Percentiles rank a stretch among this genome's conserved stretches.
phyloP scores from a whole-genome alignment of 2,329 filamentous ascomycete genomes.

The Cryphonectria carpinicola region DNA sequence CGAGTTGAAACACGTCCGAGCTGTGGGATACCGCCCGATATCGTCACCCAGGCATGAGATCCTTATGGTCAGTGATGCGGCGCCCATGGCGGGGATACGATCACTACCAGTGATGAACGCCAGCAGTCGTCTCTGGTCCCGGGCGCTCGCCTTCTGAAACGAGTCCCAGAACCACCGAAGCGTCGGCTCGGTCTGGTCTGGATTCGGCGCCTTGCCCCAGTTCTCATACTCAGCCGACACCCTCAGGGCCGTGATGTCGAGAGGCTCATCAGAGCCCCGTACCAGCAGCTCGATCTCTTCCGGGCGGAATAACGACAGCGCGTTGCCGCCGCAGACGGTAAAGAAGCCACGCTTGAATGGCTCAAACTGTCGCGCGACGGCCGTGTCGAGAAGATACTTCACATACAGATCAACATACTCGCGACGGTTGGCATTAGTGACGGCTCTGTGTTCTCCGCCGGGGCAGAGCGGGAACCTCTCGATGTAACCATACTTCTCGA shows the following conservation, averaged over 20 bases:
- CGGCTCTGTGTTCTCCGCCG: conserved; percentile 72
- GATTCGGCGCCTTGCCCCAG: conserved; percentile 61
- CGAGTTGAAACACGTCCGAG: conserved; percentile 90
- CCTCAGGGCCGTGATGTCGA: conserved; percentile 76
- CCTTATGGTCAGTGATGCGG: conserved; percentile 77
- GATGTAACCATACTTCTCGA: conserved; percentile 75
- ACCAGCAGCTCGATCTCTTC: conserved; percentile 92
- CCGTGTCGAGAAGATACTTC: conserved; percentile 75
- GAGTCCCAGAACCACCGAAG: conserved; percentile 89
- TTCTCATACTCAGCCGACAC: conserved; percentile 82
- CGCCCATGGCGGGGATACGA: conserved; percentile 85
- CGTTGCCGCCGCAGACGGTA: conserved; percentile 87
- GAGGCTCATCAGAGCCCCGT: conserved; percentile 79
- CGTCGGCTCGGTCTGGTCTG: conserved; percentile 65
- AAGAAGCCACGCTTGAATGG: conserved; percentile 95
- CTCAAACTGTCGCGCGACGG: conserved; percentile 82
- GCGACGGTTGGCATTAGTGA: conserved; percentile 81
- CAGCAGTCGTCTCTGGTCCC: conserved; percentile 76
- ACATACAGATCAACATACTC: conserved; percentile 90
- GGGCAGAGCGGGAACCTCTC: conserved; percentile 71
- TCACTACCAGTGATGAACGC: conserved; percentile 91
- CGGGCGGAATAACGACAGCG: conserved; percentile 81
- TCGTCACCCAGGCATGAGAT: conserved; percentile 78
- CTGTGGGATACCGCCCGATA: conserved; percentile 75
- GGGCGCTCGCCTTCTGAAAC: conserved; percentile 67